Base-by-base conservation (phyloP, 2,329 filamentous ascomycete genomes). In the Aspergillus floridensis region DNA sequence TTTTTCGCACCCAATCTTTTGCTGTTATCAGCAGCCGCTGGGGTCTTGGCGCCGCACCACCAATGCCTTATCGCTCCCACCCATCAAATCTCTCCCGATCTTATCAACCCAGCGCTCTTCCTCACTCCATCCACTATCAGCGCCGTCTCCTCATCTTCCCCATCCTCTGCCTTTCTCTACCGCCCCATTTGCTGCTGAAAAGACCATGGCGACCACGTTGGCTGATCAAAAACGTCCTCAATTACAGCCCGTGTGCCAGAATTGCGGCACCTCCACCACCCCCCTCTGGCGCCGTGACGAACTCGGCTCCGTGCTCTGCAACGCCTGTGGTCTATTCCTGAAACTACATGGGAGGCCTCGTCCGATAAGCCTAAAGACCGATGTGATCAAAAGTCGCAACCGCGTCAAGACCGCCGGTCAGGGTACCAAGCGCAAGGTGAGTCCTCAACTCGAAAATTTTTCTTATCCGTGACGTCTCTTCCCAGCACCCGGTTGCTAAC, bases 381-480 rank as follows among this genome's bases (percentile, higher is more conserved):
- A 99, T 81, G 93, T 98, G 67, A 99, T 99, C 81, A 99, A 99
- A 83, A 97, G 93, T 81, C 92, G 95, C 71, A 99, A 99, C 79
- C 88, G 95, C 65, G 93, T 98, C 68, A 98, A 98, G 83, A 95
- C 92, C 56, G 86, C 90, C 8, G 91, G 81, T 2, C 84, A 93
- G 70, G 85, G 90, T 63, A 87, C 88, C 50, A 90, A 91, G 70
- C 93, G 92, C 78, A 96, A 96, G 88, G 91, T 92, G 80, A 71
- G 78, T 72, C 52, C 58, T 47, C 57, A 41, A 48, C 44, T 38
- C 58, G 61, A 67, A 67, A 65, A 66, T 62, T 70, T 70, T 71
- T 62, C 59, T 56, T 47, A 35, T 55, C 48, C 49, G 54, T 38
- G 38, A 51, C 52, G 41, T 46, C 47, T 41, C 58, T 66, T 57